Evolutionary conservation across 345 rosid species (phyloP).

Genomic region (Passiflora organensis): DNA sequence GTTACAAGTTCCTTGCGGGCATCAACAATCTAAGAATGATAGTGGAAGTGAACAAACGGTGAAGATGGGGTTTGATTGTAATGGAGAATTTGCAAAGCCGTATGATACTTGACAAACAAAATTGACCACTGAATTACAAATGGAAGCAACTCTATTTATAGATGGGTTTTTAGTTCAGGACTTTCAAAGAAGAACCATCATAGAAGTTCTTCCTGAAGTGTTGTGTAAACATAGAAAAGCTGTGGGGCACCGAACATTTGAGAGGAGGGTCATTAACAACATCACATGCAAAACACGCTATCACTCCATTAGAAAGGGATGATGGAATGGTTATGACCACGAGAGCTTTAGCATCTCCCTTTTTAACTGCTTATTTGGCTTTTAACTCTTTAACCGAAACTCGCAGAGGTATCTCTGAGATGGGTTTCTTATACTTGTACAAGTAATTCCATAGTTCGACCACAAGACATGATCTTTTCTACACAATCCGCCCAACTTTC

Average conservation of each 20-base stretch:
- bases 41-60: constrained; percentile 2
- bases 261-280: too few species aligned
- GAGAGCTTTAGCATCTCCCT: constrained; percentile 16
- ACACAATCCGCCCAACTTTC: too few species aligned
- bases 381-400: constrained; percentile 31
- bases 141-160: constrained; percentile 16
- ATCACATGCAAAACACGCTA: too few species aligned
- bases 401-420: background rate
- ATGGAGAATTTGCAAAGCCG: constrained; percentile 7
- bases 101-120: background rate
- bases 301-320: too few species aligned
- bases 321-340: too few species aligned
- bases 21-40: constrained; percentile 16
- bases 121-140: constrained; percentile 1
- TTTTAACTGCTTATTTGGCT: constrained; percentile 24
- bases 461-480: too few species aligned
- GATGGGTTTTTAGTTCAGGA: too few species aligned
- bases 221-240: too few species aligned
- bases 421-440: background rate
- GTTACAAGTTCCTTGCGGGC: constrained; percentile 48
- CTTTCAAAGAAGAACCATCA: background rate
- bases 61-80: constrained; percentile 15
- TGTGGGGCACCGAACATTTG: too few species aligned
- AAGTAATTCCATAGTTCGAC: background rate
- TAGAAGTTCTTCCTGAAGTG: background rate